A percentile compares a stretch with the other conserved stretches of the same genome.
Conservation (phyloP, 2,329 filamentous ascomycete genomes). For the Hypoxylon rubiginosum region DNA sequence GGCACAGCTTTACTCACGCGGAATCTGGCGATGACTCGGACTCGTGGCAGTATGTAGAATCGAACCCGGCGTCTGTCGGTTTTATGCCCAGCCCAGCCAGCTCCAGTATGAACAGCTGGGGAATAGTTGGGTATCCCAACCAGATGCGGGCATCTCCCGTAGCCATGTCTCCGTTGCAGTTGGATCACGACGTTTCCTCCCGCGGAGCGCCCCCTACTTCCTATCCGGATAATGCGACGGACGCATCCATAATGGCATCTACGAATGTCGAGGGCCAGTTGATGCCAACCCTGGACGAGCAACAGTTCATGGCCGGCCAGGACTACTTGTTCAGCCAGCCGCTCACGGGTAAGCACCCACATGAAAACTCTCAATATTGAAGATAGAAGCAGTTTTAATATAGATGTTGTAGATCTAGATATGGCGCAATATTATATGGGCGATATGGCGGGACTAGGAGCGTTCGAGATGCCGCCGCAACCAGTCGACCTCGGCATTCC, state of each 20-base stretch:
- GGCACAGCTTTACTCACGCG: slow-evolving; percentile 46
- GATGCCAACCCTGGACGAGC: slow-evolving; percentile 46
- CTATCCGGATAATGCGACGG: slow-evolving; percentile 50
- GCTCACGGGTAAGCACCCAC: slow-evolving; percentile 50
- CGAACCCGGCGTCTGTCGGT: slow-evolving; percentile 52
- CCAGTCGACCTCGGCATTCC: slow-evolving; percentile 56
- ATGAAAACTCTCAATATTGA: not conserved
- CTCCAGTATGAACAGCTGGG: slow-evolving; percentile 65
- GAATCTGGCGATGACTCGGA: slow-evolving; percentile 53
- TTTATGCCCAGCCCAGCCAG: slow-evolving; percentile 66
- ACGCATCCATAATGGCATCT: slow-evolving; percentile 51
- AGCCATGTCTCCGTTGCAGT: slow-evolving; percentile 59
- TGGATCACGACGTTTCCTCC: slow-evolving; percentile 57
- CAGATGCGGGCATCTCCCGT: slow-evolving; percentile 53
- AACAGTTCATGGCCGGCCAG: slow-evolving; percentile 56
- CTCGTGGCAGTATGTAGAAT: slow-evolving; percentile 53
- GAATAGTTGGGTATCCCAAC: slow-evolving; percentile 58
- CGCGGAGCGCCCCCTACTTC: slow-evolving; percentile 51
- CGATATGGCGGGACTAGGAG: slow-evolving; percentile 47
- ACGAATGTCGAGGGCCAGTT: slow-evolving; percentile 50
- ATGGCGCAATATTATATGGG: slow-evolving; percentile 44
- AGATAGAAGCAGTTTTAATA: slow-evolving; percentile 12
- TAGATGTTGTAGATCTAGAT: slow-evolving; percentile 41
- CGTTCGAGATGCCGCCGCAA: slow-evolving; percentile 48
- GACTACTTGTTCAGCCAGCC: slow-evolving; percentile 57